Evolutionary conservation across 2,329 filamentous ascomycete genomes (phyloP).

Genomic region (Epichloe gansuensis): DNA sequence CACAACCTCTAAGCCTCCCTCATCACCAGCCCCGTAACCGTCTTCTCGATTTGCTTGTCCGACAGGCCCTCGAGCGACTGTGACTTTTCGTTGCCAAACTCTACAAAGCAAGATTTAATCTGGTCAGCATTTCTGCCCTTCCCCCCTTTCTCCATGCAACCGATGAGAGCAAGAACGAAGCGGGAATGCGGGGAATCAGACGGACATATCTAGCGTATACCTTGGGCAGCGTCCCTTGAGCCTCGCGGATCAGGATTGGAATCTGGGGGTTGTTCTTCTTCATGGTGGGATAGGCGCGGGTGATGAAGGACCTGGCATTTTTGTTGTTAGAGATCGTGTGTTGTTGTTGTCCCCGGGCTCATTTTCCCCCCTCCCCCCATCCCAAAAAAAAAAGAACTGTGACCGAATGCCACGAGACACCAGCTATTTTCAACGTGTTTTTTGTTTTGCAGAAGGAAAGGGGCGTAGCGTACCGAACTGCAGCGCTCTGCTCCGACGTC

Average conservation of each 20-base stretch:
- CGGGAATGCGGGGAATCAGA: background rate
- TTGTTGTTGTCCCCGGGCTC: too few relatives aligned
- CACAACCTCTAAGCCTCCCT: background rate
- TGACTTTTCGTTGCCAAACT: slow-evolving; percentile 44
- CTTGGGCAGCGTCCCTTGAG: slow-evolving; percentile 67
- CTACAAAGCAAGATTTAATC: slow-evolving; percentile 16
- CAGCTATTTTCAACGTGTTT: background rate
- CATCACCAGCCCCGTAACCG: slow-evolving; percentile 43
- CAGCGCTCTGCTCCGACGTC: slow-evolving; percentile 78
- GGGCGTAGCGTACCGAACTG: slow-evolving; percentile 54
- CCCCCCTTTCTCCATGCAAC: background rate
- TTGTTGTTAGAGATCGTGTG: background rate
- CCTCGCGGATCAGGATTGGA: slow-evolving; percentile 92
- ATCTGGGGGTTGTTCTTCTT: slow-evolving; percentile 96
- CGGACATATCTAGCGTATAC: slow-evolving; percentile 83
- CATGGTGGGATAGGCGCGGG: slow-evolving; percentile 90
- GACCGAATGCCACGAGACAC: background rate
- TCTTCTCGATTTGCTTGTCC: slow-evolving; percentile 49
- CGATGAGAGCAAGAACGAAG: background rate
- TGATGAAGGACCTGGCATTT: slow-evolving; percentile 63
- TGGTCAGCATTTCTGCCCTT: background rate
- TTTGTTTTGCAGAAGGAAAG: too few relatives aligned
- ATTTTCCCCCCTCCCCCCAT: too few relatives aligned
- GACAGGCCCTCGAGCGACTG: slow-evolving; percentile 45
- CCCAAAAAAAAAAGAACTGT: too few relatives aligned